Conservation (phyloP, 177 flowering plant genomes). For the Vitis hybrid region DNA sequence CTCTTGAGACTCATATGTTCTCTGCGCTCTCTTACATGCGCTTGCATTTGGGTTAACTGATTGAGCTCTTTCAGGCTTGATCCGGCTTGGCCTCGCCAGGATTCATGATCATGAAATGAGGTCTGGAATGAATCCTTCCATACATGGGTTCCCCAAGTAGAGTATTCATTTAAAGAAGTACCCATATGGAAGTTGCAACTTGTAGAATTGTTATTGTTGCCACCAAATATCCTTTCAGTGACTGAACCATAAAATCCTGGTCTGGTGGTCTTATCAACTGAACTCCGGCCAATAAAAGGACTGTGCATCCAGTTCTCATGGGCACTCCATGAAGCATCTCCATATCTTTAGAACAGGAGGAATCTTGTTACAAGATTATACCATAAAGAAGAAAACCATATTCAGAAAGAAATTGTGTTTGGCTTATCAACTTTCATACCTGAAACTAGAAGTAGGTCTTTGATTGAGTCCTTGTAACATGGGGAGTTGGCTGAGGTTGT, state of each 20-base stretch:
- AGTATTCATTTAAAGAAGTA: slow-evolving; percentile 14
- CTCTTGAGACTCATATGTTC: slow-evolving; percentile 2
- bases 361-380: neutral
- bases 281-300: slow-evolving; percentile 16
- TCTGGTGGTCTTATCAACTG: slow-evolving; percentile 8
- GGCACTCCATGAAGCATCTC: slow-evolving; percentile 40
- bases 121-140: slow-evolving; percentile 8
- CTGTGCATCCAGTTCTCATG: slow-evolving; percentile 30
- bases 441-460: slow-evolving; percentile 27
- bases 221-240: slow-evolving; percentile 24
- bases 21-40: slow-evolving; percentile 4
- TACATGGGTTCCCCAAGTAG: slow-evolving; percentile 24
- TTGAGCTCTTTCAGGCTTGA: slow-evolving; percentile 19
- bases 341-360: slow-evolving; percentile 28
- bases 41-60: slow-evolving; percentile 12
- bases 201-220: slow-evolving; percentile 14
- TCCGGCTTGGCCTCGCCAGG: slow-evolving; percentile 12
- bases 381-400: neutral
- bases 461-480: slow-evolving; percentile 46
- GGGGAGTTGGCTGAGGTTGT: slow-evolving; percentile 56
- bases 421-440: slow-evolving; percentile 24
- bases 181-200: slow-evolving; percentile 16
- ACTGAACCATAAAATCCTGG: slow-evolving; percentile 24
- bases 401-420: neutral
- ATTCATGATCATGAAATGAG: slow-evolving; percentile 8